Conservation (phyloP, 1,139 yeast genomes). For the Blastobotrys petasosporus region DNA sequence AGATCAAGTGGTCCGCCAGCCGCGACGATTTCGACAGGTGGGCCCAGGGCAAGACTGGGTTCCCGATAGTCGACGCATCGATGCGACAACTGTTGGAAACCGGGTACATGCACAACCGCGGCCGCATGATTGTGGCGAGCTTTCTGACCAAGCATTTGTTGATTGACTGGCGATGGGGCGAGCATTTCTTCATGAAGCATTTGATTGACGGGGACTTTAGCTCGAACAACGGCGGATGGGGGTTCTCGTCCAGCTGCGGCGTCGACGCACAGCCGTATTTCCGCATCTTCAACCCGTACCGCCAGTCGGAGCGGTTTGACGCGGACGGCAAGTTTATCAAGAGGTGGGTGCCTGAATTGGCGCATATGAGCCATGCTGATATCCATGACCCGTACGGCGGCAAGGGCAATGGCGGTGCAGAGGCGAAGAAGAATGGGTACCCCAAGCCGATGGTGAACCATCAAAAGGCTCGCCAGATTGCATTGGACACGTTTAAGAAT, state of each 20-base stretch:
- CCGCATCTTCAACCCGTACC: constrained; percentile 48
- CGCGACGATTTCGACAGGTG: constrained; percentile 40
- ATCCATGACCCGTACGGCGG: constrained; percentile 39
- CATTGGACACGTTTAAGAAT: constrained; percentile 20
- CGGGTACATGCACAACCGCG: constrained; percentile 49
- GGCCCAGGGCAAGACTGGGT: constrained; percentile 50
- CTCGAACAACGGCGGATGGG: constrained; percentile 56
- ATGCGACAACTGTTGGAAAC: constrained; percentile 48
- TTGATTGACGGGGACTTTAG: constrained; percentile 50
- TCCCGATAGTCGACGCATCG: constrained; percentile 52
- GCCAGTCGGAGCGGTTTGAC: constrained; percentile 48
- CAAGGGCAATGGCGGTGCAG: constrained; percentile 12
- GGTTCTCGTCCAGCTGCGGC: constrained; percentile 37
- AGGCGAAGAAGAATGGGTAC: constrained; percentile 33
- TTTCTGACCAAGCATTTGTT: constrained; percentile 48
- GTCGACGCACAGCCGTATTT: constrained; percentile 49
- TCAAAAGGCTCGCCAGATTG: constrained; percentile 16
- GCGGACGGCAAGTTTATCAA: constrained; percentile 43
- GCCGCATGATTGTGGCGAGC: constrained; percentile 49
- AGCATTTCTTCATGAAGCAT: constrained; percentile 44
- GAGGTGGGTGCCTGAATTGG: constrained; percentile 47
- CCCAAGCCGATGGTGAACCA: constrained; percentile 43
- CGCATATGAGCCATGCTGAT: background rate
- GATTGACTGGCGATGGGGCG: constrained; percentile 53
- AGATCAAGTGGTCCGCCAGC: constrained; percentile 42